These are phyloP conservation scores for Funneliformis geosporum DNA, from an alignment of 192 early-diverging fungal genomes.

Conservation along the genomic window DNA sequence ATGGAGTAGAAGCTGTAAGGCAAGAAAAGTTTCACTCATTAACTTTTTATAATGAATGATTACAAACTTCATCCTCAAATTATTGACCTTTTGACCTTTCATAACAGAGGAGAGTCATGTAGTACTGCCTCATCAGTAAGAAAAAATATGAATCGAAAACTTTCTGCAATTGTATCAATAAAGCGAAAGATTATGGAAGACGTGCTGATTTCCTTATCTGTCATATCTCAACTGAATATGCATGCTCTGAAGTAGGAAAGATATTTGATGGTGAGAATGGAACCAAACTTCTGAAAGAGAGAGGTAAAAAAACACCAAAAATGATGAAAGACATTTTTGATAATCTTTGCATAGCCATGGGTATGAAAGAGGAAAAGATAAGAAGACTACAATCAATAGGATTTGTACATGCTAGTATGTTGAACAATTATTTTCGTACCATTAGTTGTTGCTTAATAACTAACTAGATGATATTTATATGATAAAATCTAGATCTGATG, in stretches of 20 bases:
- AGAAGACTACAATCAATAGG: conserved; percentile 21
- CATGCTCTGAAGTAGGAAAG: conserved; percentile 28
- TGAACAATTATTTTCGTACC: not conserved
- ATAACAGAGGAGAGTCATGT: conserved; percentile 23
- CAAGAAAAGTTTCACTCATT: conserved; percentile 7
- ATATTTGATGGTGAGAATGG: conserved; percentile 31
- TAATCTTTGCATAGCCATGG: conserved; percentile 18
- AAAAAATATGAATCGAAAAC: conserved; percentile 24
- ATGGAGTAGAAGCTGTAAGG: conserved; percentile 32
- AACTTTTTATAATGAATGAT: not conserved
- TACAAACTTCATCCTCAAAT: not conserved
- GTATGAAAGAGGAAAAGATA: conserved; percentile 8
- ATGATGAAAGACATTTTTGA: conserved; percentile 33
- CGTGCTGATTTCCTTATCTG: conserved; percentile 28
- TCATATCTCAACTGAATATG: conserved; percentile 30
- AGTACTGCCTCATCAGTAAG: not conserved
- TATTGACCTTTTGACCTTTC: not conserved
- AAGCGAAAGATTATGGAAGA: conserved; percentile 33
- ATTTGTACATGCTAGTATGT: conserved; percentile 18
- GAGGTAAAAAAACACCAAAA: conserved; percentile 31
- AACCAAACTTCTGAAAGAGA: conserved; percentile 26
- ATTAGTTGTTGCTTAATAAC: conserved; percentile 10
- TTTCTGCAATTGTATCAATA: not conserved
- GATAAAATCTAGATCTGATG: conserved; percentile 19
- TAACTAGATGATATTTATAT: conserved; percentile 10